phyloP scores from a whole-genome alignment of 805 yeast genomes.

The Spathaspora girioi region DNA sequence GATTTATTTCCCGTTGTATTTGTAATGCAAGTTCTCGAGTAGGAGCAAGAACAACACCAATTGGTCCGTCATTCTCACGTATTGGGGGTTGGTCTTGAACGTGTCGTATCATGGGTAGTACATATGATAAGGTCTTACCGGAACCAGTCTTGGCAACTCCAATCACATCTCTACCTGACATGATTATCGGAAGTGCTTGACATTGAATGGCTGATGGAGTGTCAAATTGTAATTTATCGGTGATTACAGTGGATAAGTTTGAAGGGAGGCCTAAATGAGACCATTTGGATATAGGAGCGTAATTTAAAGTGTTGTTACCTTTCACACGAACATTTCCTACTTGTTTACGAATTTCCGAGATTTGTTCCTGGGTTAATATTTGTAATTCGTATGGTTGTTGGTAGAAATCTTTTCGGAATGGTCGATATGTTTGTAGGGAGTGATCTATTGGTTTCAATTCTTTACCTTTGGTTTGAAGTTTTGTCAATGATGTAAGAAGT shows the following conservation, averaged over 20 bases:
- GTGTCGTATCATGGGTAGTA: conserved; percentile 81
- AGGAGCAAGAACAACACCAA: conserved; percentile 80
- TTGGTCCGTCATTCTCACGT: conserved; percentile 57
- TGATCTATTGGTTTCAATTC: conserved; percentile 48
- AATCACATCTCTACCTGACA: conserved; percentile 86
- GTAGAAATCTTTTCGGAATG: conserved; percentile 62
- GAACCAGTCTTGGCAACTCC: conserved; percentile 97
- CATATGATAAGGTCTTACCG: conserved; percentile 88
- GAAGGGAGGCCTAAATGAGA: conserved; percentile 75
- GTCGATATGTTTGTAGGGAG: conserved; percentile 41
- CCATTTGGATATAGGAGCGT: conserved; percentile 71
- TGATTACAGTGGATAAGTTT: conserved; percentile 49
- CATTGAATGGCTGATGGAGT: conserved; percentile 86
- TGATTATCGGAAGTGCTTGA: conserved; percentile 85
- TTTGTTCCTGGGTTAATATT: conserved; percentile 50
- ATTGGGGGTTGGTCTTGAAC: conserved; percentile 67
- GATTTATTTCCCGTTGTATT: conserved; percentile 61
- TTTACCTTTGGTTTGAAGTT: conserved; percentile 47
- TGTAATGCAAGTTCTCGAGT: conserved; percentile 91
- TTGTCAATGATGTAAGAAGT: conserved; percentile 32
- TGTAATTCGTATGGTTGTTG: conserved; percentile 53
- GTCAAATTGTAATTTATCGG: conserved; percentile 46
- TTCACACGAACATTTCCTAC: conserved; percentile 65
- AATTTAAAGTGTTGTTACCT: conserved; percentile 48
- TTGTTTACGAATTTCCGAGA: conserved; percentile 46